Conservation (phyloP, 768 basidiomycete genomes). For the Crepidotus variabilis region DNA sequence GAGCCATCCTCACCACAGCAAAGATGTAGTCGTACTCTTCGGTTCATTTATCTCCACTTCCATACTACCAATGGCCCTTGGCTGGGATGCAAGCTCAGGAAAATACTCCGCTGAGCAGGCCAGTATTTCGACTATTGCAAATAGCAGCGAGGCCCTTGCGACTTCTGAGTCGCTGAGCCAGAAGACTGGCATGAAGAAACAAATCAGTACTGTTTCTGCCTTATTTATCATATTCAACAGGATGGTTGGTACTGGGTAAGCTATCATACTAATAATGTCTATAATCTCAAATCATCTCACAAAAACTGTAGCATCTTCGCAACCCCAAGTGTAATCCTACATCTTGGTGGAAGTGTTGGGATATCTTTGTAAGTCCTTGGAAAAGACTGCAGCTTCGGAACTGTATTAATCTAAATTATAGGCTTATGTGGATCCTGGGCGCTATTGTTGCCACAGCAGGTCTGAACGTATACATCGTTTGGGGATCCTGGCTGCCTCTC, state of each 20-base stretch:
- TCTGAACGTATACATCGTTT: slow-evolving; percentile 37
- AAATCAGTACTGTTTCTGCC: slow-evolving; percentile 26
- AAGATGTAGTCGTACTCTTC: too few relatives aligned
- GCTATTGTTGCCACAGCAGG: slow-evolving; percentile 35
- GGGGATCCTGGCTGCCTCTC: slow-evolving; percentile 45
- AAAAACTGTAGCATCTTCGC: slow-evolving; percentile 29
- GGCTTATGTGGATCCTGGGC: slow-evolving; percentile 41
- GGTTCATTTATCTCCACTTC: too few relatives aligned
- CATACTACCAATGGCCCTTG: background rate
- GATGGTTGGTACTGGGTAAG: slow-evolving; percentile 41
- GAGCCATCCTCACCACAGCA: background rate
- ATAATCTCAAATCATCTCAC: background rate
- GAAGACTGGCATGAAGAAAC: background rate
- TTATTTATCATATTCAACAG: slow-evolving; percentile 43
- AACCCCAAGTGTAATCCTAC: slow-evolving; percentile 36
- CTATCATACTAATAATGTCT: slow-evolving; percentile 3
- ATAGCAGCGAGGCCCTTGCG: too few relatives aligned
- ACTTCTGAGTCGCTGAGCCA: too few relatives aligned
- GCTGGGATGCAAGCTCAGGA: background rate
- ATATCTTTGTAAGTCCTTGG: slow-evolving; percentile 26
- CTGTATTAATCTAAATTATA: slow-evolving; percentile 1
- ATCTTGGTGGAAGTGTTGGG: slow-evolving; percentile 37
- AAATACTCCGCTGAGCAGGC: background rate
- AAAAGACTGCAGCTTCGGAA: too few relatives aligned
- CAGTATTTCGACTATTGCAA: background rate